Conservation (phyloP, 768 basidiomycete species). For the Termitomyces sp. region DNA sequence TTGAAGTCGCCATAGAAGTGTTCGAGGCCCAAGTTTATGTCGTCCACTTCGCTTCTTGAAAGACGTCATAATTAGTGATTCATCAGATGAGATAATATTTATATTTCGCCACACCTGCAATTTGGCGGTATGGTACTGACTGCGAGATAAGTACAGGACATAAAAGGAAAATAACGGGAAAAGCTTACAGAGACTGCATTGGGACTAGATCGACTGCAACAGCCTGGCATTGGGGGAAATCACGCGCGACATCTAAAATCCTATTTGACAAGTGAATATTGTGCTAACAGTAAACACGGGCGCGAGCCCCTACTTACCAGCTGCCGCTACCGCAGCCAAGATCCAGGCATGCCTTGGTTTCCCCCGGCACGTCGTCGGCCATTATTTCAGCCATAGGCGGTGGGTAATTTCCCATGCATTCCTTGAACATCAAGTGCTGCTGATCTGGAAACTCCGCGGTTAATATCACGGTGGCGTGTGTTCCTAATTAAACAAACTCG, state of each 20-base stretch:
- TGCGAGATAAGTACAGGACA: constrained; percentile 17
- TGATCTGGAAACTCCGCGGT: constrained; percentile 42
- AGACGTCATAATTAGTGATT: constrained; percentile 11
- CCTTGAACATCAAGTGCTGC: constrained; percentile 65
- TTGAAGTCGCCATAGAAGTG: constrained; percentile 56
- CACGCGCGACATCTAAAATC: constrained; percentile 73
- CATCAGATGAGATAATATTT: neutral
- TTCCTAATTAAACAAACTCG: constrained; percentile 28
- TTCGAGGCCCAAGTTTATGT: constrained; percentile 81
- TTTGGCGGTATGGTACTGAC: constrained; percentile 66
- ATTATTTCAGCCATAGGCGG: constrained; percentile 57
- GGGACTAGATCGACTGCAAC: constrained; percentile 82
- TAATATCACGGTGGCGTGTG: neutral
- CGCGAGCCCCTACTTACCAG: constrained; percentile 46
- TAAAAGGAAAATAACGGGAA: constrained; percentile 10
- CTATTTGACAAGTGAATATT: constrained; percentile 32
- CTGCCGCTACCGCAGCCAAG: constrained; percentile 79
- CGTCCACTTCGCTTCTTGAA: constrained; percentile 76
- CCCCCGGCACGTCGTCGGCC: constrained; percentile 54
- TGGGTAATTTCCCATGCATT: constrained; percentile 67
- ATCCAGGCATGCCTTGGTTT: constrained; percentile 65
- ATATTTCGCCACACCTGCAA: constrained; percentile 46
- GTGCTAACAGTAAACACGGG: neutral
- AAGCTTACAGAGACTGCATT: constrained; percentile 67
- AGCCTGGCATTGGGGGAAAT: constrained; percentile 66